These are phyloP conservation scores for Teratosphaeria gauchensis DNA, from an alignment of 2,329 filamentous ascomycete species.

Conservation along the genomic window DNA sequence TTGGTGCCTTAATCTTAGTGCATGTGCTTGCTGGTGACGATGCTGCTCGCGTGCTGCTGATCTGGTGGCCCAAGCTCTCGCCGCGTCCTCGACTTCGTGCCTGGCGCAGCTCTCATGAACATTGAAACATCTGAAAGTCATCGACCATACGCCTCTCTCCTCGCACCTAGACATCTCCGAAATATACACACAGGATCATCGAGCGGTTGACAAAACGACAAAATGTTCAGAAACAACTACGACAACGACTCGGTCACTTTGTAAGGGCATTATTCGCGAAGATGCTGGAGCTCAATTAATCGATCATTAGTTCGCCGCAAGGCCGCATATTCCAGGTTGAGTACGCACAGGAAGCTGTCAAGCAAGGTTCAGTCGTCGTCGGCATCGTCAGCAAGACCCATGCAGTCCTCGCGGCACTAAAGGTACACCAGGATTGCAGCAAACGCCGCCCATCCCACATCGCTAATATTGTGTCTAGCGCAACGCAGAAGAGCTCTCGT, in stretches of 20 bases:
- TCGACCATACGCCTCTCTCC: neutral
- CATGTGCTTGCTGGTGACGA: neutral
- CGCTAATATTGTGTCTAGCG: slow-evolving; percentile 46
- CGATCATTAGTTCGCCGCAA: slow-evolving; percentile 73
- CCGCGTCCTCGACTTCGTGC: neutral
- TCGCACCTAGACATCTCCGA: neutral
- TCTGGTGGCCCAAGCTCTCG: neutral
- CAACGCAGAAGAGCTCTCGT: slow-evolving; percentile 98
- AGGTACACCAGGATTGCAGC: slow-evolving; percentile 51
- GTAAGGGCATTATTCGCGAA: slow-evolving; percentile 44
- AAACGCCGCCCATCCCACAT: neutral
- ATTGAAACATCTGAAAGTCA: neutral
- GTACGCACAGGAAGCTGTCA: slow-evolving; percentile 96
- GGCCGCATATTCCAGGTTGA: slow-evolving; percentile 99
- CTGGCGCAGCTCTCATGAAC: neutral
- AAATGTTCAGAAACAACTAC: slow-evolving; percentile 99
- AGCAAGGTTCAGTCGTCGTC: slow-evolving; percentile 96
- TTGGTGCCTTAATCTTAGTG: neutral
- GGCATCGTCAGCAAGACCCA: slow-evolving; percentile 97
- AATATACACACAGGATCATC: neutral
- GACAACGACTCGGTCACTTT: slow-evolving; percentile 99
- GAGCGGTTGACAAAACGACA: neutral
- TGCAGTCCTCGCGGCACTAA: slow-evolving; percentile 87
- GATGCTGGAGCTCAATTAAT: slow-evolving; percentile 5
- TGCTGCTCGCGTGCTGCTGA: neutral